Conservation (phyloP, 2,329 filamentous ascomycete genomes). For the Zalaria obscura region DNA sequence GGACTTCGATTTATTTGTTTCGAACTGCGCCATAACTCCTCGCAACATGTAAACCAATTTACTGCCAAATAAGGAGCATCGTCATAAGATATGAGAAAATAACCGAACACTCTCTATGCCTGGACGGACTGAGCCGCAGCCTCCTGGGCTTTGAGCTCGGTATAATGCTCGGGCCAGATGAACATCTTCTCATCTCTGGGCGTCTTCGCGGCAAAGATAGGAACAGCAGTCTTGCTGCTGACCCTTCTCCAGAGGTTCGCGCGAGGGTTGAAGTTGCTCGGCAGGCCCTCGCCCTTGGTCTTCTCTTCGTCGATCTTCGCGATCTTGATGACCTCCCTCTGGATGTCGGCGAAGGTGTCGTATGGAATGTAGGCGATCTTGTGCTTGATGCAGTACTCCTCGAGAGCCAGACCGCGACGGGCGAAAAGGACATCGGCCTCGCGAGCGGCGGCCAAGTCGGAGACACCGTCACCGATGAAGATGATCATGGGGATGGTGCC, state of each 20-base stretch:
- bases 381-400: conserved; percentile 52
- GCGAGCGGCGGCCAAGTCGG: conserved; percentile 50
- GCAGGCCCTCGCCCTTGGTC: conserved; percentile 46
- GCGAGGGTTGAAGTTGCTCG: conserved; percentile 49
- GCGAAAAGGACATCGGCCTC: conserved; percentile 57
- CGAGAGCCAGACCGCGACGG: conserved; percentile 47
- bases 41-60: too few relatives aligned
- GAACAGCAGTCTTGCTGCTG: conserved; percentile 42
- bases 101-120: not conserved
- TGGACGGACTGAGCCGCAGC: not conserved
- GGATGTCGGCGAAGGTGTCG: conserved; percentile 53
- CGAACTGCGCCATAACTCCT: too few relatives aligned
- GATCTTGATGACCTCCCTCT: conserved; percentile 44
- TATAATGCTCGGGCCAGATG: conserved; percentile 46
- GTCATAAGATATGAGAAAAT: not conserved
- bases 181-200: conserved; percentile 49
- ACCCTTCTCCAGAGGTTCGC: conserved; percentile 55
- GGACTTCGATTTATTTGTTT: too few relatives aligned
- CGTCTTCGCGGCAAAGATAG: conserved; percentile 34
- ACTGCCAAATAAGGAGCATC: not conserved
- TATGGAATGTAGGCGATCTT: conserved; percentile 46
- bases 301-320: conserved; percentile 44
- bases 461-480: conserved; percentile 58
- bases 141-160: conserved; percentile 5
- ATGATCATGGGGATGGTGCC: conserved; percentile 51